Conservation (phyloP, 1,139 yeast species). For the Candida sanyaensis region DNA sequence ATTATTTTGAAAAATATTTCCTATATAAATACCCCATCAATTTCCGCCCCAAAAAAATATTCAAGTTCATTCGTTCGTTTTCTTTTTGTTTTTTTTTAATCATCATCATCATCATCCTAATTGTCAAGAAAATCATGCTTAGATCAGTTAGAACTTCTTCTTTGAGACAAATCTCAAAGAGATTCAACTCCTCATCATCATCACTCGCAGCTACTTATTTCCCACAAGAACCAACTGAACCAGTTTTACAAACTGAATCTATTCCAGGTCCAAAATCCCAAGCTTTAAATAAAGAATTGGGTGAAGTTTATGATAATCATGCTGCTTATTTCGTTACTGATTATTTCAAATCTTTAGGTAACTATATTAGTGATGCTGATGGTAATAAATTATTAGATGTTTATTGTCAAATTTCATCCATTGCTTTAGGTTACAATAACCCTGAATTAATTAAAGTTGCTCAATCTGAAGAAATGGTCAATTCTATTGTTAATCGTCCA, state of each 20-base stretch:
- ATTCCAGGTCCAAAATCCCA: conserved; percentile 66
- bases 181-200: conserved; percentile 13
- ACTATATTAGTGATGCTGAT: conserved; percentile 71
- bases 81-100: neutral
- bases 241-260: conserved; percentile 44
- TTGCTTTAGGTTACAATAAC: conserved; percentile 74
- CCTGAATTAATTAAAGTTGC: conserved; percentile 67
- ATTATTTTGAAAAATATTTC: neutral
- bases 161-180: conserved; percentile 6
- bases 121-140: conserved; percentile 4
- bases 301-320: conserved; percentile 62
- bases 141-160: conserved; percentile 7
- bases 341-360: conserved; percentile 65
- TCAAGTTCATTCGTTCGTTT: neutral
- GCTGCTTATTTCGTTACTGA: conserved; percentile 72
- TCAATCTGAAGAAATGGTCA: conserved; percentile 63
- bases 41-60: neutral
- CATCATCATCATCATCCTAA: conserved; percentile 1
- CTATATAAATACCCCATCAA: too few species aligned
- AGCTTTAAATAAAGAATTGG: conserved; percentile 48
- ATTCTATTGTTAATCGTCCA: conserved; percentile 70
- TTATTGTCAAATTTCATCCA: conserved; percentile 74
- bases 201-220: conserved; percentile 24
- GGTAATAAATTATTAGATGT: conserved; percentile 66
- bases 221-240: conserved; percentile 58